These are phyloP conservation scores for Rhodomyrtus psidioides DNA, from an alignment of 441 rosid species.

Conservation along the genomic window DNA sequence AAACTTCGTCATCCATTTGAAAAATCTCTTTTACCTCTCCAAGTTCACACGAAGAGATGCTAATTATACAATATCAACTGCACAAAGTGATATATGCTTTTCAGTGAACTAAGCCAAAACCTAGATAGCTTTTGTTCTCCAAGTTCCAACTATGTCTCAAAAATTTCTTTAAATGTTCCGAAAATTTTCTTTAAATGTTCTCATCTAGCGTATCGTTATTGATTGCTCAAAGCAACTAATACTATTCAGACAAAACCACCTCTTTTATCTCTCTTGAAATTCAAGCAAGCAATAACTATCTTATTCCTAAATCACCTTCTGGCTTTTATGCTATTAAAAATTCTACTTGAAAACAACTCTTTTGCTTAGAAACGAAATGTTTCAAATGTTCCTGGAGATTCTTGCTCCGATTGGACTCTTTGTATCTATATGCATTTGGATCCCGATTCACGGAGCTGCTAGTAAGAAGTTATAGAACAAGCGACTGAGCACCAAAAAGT, in stretches of 20 bases:
- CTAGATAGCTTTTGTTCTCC: neutral
- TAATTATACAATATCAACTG: too few relatives aligned
- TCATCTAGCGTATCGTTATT: neutral
- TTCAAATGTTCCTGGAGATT: too few relatives aligned
- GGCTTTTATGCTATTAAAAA: neutral
- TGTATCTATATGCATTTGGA: too few relatives aligned
- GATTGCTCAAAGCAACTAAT: neutral
- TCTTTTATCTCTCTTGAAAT: neutral
- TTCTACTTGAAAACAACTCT: neutral
- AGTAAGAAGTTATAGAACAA: too few relatives aligned
- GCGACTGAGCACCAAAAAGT: too few relatives aligned
- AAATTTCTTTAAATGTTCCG: neutral
- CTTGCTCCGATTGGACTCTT: too few relatives aligned
- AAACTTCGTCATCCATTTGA: neutral
- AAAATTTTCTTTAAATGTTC: neutral
- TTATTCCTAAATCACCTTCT: neutral
- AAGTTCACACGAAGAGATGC: too few relatives aligned
- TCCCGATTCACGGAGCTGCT: neutral
- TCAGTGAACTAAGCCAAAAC: neutral
- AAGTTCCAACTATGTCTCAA: neutral
- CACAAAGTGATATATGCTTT: neutral
- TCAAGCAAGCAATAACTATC: neutral
- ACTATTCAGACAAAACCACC: neutral
- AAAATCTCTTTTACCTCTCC: neutral
- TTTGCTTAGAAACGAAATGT: too few relatives aligned